These are phyloP conservation scores for Lactifluus subvellereus DNA, from an alignment of 768 basidiomycete genomes.

Conservation along the genomic window DNA sequence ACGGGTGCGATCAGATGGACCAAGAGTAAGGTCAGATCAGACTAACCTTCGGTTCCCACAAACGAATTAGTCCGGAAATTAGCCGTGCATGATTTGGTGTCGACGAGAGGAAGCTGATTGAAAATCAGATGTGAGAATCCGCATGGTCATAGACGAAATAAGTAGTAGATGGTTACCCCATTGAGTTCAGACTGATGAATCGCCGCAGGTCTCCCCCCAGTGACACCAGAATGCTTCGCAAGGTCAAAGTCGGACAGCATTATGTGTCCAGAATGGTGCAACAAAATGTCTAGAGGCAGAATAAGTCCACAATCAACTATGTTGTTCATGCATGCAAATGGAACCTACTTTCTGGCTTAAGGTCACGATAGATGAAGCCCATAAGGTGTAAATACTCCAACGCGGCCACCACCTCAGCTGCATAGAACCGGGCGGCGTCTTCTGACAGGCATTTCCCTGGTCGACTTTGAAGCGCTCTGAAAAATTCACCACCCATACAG, in stretches of 20 bases:
- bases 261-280: conserved; percentile 98
- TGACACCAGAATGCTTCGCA: conserved; percentile 89
- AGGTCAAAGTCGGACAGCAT: conserved; percentile 99
- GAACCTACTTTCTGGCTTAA: conserved; percentile 96
- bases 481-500: conserved; percentile 99
- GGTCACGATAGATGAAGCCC: conserved; percentile 98
- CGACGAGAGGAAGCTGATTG: conserved; percentile 78
- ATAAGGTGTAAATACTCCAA: conserved; percentile 98
- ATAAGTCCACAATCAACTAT: conserved; percentile 23
- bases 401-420: conserved; percentile 96
- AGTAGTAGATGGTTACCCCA: conserved; percentile 54
- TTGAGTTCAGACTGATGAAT: conserved; percentile 83
- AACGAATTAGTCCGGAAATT: conserved; percentile 99
- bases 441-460: conserved; percentile 97
- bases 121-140: conserved; percentile 20
- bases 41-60: conserved; percentile 93
- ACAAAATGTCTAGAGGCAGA: conserved; percentile 70
- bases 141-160: neutral
- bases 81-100: conserved; percentile 95
- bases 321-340: conserved; percentile 1
- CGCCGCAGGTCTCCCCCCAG: conserved; percentile 78
- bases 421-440: conserved; percentile 95
- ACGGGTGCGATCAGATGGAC: conserved; percentile 6
- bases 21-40: neutral
- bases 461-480: conserved; percentile 91